Percentiles rank a stretch among this genome's conserved stretches.
Evolutionary conservation across 139 green algal genomes (phyloP).

Genomic region (Limnomonas spitsbergensis): DNA sequence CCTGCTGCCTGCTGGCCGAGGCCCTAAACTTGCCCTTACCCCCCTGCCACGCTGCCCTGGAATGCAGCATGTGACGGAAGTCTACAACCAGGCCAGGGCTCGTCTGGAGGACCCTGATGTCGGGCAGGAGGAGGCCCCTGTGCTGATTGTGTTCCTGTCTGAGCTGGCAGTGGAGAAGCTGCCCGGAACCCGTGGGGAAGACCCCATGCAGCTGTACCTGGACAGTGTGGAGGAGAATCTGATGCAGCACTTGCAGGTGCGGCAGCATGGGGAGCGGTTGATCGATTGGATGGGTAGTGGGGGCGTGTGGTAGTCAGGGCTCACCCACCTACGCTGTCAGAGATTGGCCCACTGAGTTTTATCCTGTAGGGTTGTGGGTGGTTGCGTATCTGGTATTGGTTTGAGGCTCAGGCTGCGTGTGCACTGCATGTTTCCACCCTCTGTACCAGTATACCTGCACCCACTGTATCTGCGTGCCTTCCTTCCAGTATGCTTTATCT

Average conservation of each 20-base stretch:
- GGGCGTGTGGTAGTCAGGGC: neutral
- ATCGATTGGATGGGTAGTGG: neutral
- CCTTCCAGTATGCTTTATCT: neutral
- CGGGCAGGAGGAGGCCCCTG: conserved; percentile 2
- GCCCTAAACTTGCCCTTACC: too few species aligned
- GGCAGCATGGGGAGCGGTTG: neutral
- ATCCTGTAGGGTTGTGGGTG: too few species aligned
- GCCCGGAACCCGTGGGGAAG: conserved; percentile 28
- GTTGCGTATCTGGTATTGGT: too few species aligned
- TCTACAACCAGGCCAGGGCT: conserved; percentile 20
- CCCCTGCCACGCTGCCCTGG: too few species aligned
- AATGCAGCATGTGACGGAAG: conserved; percentile 33
- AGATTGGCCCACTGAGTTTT: too few species aligned
- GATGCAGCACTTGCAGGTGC: conserved; percentile 23
- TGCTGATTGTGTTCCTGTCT: conserved; percentile 26
- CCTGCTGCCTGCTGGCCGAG: too few species aligned
- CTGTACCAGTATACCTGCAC: neutral
- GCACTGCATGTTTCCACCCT: neutral
- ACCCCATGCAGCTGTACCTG: conserved; percentile 34
- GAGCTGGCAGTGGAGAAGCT: conserved; percentile 27
- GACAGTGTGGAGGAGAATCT: conserved; percentile 23
- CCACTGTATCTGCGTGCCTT: neutral
- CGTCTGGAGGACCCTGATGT: conserved; percentile 25
- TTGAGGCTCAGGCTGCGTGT: too few species aligned
- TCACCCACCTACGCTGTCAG: too few species aligned